phyloP scores from a whole-genome alignment of 257 asterid genomes.

The Plantago ovata region DNA sequence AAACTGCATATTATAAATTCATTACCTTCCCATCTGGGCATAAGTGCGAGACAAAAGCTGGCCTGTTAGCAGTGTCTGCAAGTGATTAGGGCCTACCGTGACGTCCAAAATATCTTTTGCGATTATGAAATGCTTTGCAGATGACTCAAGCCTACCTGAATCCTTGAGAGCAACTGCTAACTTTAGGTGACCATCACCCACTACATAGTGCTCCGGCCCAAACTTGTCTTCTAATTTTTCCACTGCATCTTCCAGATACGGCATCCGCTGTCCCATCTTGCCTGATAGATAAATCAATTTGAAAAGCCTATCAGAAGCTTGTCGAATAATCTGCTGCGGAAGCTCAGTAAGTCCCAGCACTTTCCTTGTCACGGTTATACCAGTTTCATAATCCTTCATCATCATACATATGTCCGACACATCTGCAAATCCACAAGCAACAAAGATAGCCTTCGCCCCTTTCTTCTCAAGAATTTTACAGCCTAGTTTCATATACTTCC shows the following conservation, averaged over 20 bases:
- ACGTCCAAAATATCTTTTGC: background rate
- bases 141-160: background rate
- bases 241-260: no score
- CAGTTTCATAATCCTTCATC: background rate
- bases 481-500: background rate
- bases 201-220: no score
- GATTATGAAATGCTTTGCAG: background rate
- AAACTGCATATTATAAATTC: no score
- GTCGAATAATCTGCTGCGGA: background rate
- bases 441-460: background rate
- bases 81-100: background rate
- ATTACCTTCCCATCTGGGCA: no score
- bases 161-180: background rate
- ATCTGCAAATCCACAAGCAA: background rate
- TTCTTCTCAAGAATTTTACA: background rate
- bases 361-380: background rate
- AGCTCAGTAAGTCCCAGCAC: background rate
- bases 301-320: background rate
- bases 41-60: no score
- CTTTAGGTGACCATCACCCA: no score
- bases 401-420: background rate
- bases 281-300: background rate
- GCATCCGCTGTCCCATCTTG: background rate
- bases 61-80: no score
- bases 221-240: no score